A percentile compares a stretch with the other conserved stretches of the same genome.
Conservation (phyloP, 768 basidiomycete species). For the Rhizopogon salebrosus region DNA sequence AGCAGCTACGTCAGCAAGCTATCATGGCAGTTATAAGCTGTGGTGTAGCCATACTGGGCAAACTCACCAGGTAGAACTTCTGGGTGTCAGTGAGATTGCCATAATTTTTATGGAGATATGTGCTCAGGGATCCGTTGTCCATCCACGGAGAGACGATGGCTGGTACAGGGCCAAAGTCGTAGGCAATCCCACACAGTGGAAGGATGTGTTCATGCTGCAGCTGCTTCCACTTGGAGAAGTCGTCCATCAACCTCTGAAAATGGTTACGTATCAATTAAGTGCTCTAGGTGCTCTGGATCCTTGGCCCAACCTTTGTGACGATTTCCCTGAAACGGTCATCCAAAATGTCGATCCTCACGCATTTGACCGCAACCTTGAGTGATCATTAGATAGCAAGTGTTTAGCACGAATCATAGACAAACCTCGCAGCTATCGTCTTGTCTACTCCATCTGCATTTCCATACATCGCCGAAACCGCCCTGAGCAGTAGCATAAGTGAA, state of each 20-base stretch:
- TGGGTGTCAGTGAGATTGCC: conserved; percentile 1
- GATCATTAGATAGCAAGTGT: background rate
- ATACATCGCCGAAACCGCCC: no score
- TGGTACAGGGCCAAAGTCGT: conserved; percentile 14
- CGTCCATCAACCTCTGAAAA: no score
- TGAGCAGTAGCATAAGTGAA: conserved; percentile 23
- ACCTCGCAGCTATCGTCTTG: conserved; percentile 3
- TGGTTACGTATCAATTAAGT: no score
- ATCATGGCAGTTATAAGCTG: background rate
- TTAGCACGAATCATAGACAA: background rate
- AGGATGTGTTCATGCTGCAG: conserved; percentile 15
- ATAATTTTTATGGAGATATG: conserved; percentile 6
- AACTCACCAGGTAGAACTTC: conserved; percentile 12
- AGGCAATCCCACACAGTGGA: conserved; percentile 10
- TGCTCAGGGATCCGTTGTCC: conserved; percentile 8
- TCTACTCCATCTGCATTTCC: conserved; percentile 30
- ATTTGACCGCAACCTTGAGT: background rate
- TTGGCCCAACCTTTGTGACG: no score
- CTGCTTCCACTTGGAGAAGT: conserved; percentile 5
- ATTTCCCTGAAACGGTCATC: no score
- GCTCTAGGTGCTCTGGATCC: no score
- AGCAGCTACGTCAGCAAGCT: background rate
- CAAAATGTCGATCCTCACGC: background rate
- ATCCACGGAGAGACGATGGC: conserved; percentile 17
- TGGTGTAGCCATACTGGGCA: background rate